A percentile compares a stretch with the other conserved stretches of the same genome.
phyloP scores from a whole-genome alignment of 1,284 basidiomycete species.

The Marasmius tenuissimus region DNA sequence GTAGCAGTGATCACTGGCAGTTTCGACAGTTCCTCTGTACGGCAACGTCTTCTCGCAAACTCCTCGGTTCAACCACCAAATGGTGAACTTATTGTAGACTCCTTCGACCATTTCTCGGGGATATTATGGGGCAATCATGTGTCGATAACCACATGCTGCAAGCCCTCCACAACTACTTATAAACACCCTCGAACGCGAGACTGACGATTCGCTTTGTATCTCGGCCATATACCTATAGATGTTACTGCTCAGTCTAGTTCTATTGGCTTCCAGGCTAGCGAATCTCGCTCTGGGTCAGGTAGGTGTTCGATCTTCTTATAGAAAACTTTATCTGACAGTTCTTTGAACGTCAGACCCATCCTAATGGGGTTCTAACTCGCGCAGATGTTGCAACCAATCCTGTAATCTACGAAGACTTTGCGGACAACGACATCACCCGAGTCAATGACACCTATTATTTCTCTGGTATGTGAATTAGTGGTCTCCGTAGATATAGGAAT shows the following conservation, averaged over 20 bases:
- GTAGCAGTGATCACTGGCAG: no score
- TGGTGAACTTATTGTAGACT: neutral
- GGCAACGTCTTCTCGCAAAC: conserved; percentile 1
- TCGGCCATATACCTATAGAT: neutral
- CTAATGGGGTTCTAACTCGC: neutral
- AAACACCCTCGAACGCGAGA: neutral
- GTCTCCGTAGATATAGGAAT: neutral
- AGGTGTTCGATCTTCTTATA: neutral
- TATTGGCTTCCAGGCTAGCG: neutral
- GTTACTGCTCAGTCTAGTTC: neutral
- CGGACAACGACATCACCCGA: conserved; percentile 23
- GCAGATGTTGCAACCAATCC: conserved; percentile 15
- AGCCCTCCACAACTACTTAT: neutral
- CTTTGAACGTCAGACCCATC: neutral
- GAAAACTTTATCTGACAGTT: neutral
- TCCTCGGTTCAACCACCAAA: neutral
- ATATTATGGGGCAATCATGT: no score
- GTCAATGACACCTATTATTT: conserved; percentile 23
- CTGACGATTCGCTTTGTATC: neutral
- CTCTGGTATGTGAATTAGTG: conserved; percentile 10
- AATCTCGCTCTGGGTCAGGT: neutral
- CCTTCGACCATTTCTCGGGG: neutral
- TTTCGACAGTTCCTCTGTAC: no score
- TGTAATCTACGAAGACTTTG: conserved; percentile 22
- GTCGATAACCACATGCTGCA: no score